Evolutionary conservation across 768 basidiomycete species (phyloP).

Genomic region (Leucocoprinus birnbaumii): DNA sequence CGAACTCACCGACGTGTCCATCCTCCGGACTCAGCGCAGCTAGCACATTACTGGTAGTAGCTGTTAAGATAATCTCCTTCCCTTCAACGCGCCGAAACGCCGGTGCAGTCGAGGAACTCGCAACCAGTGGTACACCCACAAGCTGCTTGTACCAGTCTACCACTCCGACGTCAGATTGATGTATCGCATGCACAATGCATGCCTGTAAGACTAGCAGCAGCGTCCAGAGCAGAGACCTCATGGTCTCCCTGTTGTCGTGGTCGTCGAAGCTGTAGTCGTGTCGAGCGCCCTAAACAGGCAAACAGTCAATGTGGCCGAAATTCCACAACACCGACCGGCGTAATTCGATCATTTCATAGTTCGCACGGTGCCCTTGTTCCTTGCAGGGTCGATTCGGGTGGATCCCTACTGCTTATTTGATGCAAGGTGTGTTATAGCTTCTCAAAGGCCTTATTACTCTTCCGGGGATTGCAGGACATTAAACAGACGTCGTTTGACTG

Average conservation of each 20-base stretch:
- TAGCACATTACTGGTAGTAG: conserved; percentile 74
- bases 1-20: conserved; percentile 65
- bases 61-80: conserved; percentile 55
- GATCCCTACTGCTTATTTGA: too few relatives aligned
- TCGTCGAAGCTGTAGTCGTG: neutral
- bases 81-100: conserved; percentile 45
- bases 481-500: too few relatives aligned
- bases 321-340: too few relatives aligned
- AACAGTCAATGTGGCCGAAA: too few relatives aligned
- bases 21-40: conserved; percentile 66
- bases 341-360: neutral
- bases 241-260: conserved; percentile 10
- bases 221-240: conserved; percentile 25
- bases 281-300: neutral
- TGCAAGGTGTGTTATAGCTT: too few relatives aligned
- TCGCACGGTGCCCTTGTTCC: conserved; percentile 11
- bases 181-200: conserved; percentile 41
- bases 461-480: too few relatives aligned
- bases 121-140: conserved; percentile 67
- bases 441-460: too few relatives aligned
- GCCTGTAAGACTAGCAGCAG: conserved; percentile 20
- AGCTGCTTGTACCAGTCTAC: conserved; percentile 87
- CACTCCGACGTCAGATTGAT: conserved; percentile 73
- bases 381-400: too few relatives aligned
- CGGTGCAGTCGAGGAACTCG: conserved; percentile 52